These are phyloP conservation scores for Pythium monospermum DNA, from an alignment of 352 stramenopile species.

Conservation along the genomic window DNA sequence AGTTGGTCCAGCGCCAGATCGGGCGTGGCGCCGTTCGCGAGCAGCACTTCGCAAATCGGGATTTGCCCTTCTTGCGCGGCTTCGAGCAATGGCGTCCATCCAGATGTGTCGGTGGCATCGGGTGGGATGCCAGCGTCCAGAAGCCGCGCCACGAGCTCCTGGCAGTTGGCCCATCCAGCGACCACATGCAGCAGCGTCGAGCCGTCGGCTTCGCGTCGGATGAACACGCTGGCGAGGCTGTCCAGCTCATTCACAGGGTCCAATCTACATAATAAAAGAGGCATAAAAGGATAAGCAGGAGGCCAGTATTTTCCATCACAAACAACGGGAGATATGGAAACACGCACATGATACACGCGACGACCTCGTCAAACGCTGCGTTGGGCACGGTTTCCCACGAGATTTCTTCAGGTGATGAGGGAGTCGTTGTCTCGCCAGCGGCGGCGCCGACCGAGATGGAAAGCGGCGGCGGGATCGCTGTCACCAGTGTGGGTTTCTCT, in stretches of 20 bases:
- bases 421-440: too few relatives aligned
- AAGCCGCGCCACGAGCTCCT: constrained; percentile 44
- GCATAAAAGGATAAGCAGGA: not conserved
- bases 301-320: not conserved
- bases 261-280: constrained; percentile 25
- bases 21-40: constrained; percentile 36
- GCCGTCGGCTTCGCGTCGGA: constrained; percentile 35
- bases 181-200: constrained; percentile 58
- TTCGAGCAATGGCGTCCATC: constrained; percentile 61
- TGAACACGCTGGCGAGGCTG: constrained; percentile 19
- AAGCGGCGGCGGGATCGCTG: too few relatives aligned
- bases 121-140: constrained; percentile 32
- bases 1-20: constrained; percentile 31
- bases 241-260: constrained; percentile 32
- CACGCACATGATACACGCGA: constrained; percentile 49
- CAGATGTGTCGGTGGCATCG: constrained; percentile 32
- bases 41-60: constrained; percentile 36
- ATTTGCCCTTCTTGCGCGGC: constrained; percentile 55
- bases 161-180: constrained; percentile 42
- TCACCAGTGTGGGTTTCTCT: too few relatives aligned
- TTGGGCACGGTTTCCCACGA: constrained; percentile 29
- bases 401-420: too few relatives aligned
- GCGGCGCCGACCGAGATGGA: too few relatives aligned
- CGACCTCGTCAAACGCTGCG: constrained; percentile 39
- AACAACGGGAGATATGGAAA: not conserved